Base-by-base conservation (phyloP, 495 filamentous ascomycete species). In the Bryoglossum gracile region DNA sequence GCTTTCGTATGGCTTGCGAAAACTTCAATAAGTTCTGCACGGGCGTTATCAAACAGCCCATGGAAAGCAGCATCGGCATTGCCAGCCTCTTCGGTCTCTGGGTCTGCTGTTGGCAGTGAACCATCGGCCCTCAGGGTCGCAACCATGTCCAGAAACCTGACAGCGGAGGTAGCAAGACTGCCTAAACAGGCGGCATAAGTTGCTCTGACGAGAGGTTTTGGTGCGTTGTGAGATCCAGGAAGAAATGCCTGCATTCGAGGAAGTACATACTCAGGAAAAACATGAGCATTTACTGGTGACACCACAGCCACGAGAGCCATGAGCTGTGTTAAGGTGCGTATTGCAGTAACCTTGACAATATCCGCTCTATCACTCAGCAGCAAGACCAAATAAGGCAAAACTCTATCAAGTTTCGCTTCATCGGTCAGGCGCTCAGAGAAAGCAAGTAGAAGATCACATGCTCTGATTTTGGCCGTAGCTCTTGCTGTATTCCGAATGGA, bases 241-340 rank as follows among this genome's bases (percentile, higher is more conserved):
- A 91, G 64, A 50, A 92, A 84, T 13, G 77, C 70, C 55, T 90
- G 78, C 56, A 97, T 75, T 28, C 87, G 76, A 3, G 85, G 89
- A 48, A 96, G 79, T 25, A 99, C 84, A 65, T 97, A 99, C 58
- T 96, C 92, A 0, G 91, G 83, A 61, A 96, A 97, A 2, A 96
- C 74, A 67, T 95, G 87, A 11, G 91, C 89, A 64, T 99, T 99
- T 41, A 96, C 84, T 0, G 91, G 94, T 1, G 90, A 95, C 8
- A 91, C 84, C 3, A 90, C 82, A 14, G 78, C 78, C 13, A 99
- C 87, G 55, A 95, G 75, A 58, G 87, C 87, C 50, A 96, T 73
- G 48, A 97, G 73, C 57, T 95, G 90, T 2, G 90, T 87, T 56
- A 97, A 70, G 6, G 87, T 82, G 34, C 90, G 79, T 35, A 97